Conservation (phyloP, 345 rosid species). For the Aquilaria sinensis region DNA sequence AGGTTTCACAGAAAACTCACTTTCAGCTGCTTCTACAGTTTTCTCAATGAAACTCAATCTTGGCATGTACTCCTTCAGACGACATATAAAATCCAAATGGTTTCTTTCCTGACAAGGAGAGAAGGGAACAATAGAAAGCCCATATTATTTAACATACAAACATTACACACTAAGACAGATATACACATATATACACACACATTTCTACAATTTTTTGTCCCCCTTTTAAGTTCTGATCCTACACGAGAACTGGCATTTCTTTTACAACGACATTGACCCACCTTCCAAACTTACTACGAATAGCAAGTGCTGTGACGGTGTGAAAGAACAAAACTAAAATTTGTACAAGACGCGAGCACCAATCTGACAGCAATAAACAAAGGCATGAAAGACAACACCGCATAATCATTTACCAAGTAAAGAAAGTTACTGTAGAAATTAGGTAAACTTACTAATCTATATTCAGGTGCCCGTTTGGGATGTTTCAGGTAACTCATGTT, state of each 20-base stretch:
- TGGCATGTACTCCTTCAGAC: constrained; percentile 57
- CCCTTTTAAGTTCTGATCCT: neutral
- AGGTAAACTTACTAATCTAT: constrained; percentile 43
- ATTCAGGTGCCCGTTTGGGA: constrained; percentile 59
- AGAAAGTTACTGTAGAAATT: neutral
- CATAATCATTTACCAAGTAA: neutral
- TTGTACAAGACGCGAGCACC: neutral
- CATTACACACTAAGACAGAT: neutral
- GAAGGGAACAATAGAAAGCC: neutral
- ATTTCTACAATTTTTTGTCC: too few species aligned
- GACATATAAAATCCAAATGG: constrained; percentile 59
- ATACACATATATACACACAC: neutral
- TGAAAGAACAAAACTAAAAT: too few species aligned
- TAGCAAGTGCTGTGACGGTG: too few species aligned
- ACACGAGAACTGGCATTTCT: neutral
- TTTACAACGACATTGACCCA: neutral
- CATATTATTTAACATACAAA: neutral
- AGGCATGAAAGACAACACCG: neutral
- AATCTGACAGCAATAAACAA: neutral
- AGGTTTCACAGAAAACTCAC: constrained; percentile 35
- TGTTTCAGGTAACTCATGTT: constrained; percentile 80
- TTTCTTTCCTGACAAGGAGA: constrained; percentile 49
- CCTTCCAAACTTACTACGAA: too few species aligned
- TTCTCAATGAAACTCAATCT: constrained; percentile 52
- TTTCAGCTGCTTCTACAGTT: constrained; percentile 42